Evolutionary conservation across 1,139 yeast species (phyloP).

Genomic region (Cylindricascospora bacillispora): DNA sequence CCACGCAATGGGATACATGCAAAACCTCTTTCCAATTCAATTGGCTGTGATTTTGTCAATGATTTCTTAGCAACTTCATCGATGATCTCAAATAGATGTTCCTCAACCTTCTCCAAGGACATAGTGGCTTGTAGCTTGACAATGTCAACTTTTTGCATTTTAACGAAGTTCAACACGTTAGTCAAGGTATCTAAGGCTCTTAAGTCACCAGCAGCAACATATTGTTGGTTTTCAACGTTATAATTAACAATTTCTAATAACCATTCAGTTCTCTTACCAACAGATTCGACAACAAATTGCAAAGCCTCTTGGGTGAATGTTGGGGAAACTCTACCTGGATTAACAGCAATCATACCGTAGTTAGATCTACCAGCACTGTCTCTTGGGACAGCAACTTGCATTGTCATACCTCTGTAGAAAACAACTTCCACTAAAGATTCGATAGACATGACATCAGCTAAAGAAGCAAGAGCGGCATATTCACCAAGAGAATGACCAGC

Average conservation of each 20-base stretch:
- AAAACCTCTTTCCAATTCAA: constrained; percentile 92
- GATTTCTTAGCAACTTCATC: constrained; percentile 75
- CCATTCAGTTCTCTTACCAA: constrained; percentile 76
- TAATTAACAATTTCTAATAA: constrained; percentile 94
- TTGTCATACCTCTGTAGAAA: constrained; percentile 99
- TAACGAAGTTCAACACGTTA: constrained; percentile 84
- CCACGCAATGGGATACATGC: constrained; percentile 98
- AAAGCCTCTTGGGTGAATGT: constrained; percentile 89
- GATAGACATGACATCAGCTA: constrained; percentile 98
- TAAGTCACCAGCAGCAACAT: constrained; percentile 96
- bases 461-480: constrained; percentile 91
- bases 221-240: constrained; percentile 96
- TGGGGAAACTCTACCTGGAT: constrained; percentile 83
- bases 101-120: constrained; percentile 78
- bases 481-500: constrained; percentile 99
- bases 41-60: constrained; percentile 83
- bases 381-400: constrained; percentile 99
- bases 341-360: constrained; percentile 98
- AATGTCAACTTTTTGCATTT: constrained; percentile 87
- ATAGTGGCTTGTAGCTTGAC: constrained; percentile 72
- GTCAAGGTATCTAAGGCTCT: constrained; percentile 88
- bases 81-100: constrained; percentile 76
- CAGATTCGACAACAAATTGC: constrained; percentile 87
- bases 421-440: constrained; percentile 97
- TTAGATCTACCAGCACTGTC: constrained; percentile 90